phyloP scores from a whole-genome alignment of 2,329 filamentous ascomycete species.

The Zymoseptoria tritici region DNA sequence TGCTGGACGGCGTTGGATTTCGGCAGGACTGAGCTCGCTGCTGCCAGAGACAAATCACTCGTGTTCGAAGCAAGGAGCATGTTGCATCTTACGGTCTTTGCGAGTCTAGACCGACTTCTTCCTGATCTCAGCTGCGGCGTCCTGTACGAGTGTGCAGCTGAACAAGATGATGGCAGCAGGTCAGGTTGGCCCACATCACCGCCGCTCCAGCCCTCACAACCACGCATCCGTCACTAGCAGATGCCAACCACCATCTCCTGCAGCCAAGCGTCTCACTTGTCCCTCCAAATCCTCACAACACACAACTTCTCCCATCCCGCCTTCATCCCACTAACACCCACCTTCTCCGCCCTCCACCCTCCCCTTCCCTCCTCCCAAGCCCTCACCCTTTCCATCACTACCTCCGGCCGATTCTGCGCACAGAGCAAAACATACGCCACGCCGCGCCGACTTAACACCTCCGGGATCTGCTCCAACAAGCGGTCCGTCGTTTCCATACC shows the following conservation, averaged over 20 bases:
- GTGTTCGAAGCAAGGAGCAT: neutral
- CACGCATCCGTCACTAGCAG: too few species aligned
- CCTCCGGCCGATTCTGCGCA: constrained; percentile 76
- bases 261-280: neutral
- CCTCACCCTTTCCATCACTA: constrained; percentile 49
- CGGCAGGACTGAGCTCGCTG: neutral
- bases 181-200: too few species aligned
- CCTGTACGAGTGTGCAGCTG: too few species aligned
- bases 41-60: neutral
- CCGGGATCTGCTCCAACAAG: constrained; percentile 62
- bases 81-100: neutral
- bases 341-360: constrained; percentile 67
- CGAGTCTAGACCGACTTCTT: neutral
- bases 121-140: too few species aligned
- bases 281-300: constrained; percentile 76
- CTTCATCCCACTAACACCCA: constrained; percentile 74
- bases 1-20: too few species aligned
- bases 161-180: too few species aligned
- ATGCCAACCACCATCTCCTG: too few species aligned
- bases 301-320: constrained; percentile 93
- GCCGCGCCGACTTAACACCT: constrained; percentile 56
- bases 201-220: too few species aligned
- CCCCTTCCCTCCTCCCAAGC: too few species aligned
- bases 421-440: constrained; percentile 88
- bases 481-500: constrained; percentile 92